These are phyloP conservation scores for Casuarina glauca DNA, from an alignment of 306 rosid species.

Conservation along the genomic window DNA sequence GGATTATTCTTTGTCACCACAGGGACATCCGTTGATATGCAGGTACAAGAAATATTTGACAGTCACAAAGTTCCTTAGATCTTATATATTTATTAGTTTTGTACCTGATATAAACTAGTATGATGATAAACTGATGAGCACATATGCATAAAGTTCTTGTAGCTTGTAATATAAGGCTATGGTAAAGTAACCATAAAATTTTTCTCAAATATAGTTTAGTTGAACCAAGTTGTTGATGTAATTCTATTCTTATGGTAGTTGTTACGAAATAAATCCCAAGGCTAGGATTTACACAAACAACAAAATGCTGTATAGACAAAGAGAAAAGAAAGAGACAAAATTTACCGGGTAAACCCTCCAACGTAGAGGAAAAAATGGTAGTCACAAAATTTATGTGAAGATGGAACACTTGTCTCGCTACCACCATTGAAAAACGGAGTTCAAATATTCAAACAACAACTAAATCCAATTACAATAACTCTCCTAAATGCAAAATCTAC, in stretches of 20 bases:
- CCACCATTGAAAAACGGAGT: too few relatives aligned
- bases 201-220: background rate
- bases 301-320: too few relatives aligned
- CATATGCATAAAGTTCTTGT: conserved; percentile 19
- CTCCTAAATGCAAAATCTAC: too few relatives aligned
- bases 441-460: too few relatives aligned
- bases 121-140: background rate
- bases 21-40: conserved; percentile 88
- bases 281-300: too few relatives aligned
- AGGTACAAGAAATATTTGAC: conserved; percentile 44
- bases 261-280: background rate
- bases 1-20: conserved; percentile 93
- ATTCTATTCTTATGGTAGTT: background rate
- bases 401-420: too few relatives aligned
- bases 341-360: too few relatives aligned
- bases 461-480: too few relatives aligned
- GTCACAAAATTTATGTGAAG: too few relatives aligned
- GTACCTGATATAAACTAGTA: background rate
- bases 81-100: background rate
- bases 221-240: background rate
- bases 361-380: too few relatives aligned
- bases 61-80: conserved; percentile 7
- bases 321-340: too few relatives aligned
- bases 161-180: conserved; percentile 20
- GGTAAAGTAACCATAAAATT: background rate